phyloP scores from a whole-genome alignment of 2,329 filamentous ascomycete species.

The Trichoderma afroharzianum region DNA sequence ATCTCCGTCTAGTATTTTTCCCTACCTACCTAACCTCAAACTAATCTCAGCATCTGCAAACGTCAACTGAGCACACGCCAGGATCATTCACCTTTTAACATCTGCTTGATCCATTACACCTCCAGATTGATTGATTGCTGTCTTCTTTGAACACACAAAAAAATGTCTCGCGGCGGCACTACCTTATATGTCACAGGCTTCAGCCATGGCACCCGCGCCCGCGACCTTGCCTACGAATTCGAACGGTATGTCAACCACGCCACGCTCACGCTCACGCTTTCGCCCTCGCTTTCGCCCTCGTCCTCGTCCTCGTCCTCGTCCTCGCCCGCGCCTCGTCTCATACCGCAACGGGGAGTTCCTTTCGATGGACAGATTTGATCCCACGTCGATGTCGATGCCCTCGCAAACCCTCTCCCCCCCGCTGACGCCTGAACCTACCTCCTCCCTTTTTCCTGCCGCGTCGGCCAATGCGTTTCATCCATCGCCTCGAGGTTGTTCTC shows the following conservation, averaged over 20 bases:
- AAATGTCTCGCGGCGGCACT: slow-evolving; percentile 87
- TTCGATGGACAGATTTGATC: slow-evolving; percentile 27
- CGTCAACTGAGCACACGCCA: not conserved
- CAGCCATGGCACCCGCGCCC: slow-evolving; percentile 95
- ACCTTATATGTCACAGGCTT: slow-evolving; percentile 99
- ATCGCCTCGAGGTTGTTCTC: slow-evolving; percentile 27
- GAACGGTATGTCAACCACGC: slow-evolving; percentile 88
- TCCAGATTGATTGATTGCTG: not conserved
- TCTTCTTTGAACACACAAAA: slow-evolving; percentile 4
- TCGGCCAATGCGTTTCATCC: slow-evolving; percentile 28
- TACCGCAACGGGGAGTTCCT: slow-evolving; percentile 27
- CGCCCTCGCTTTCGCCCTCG: slow-evolving; percentile 37
- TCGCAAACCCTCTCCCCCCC: slow-evolving; percentile 26
- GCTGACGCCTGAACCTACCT: slow-evolving; percentile 20
- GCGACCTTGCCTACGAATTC: slow-evolving; percentile 99
- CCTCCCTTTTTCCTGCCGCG: slow-evolving; percentile 22
- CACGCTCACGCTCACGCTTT: slow-evolving; percentile 20
- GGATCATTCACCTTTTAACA: not conserved
- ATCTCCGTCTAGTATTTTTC: not conserved
- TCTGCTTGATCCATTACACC: not conserved
- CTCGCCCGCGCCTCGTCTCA: slow-evolving; percentile 30
- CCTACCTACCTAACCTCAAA: not conserved
- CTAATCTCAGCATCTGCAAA: not conserved
- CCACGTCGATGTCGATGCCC: slow-evolving; percentile 18
- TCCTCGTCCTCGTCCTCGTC: slow-evolving; percentile 40